Percentiles rank a stretch among this genome's conserved stretches.
phyloP scores from a whole-genome alignment of 164 flowering plant genomes.

The Protea cynaroides region DNA sequence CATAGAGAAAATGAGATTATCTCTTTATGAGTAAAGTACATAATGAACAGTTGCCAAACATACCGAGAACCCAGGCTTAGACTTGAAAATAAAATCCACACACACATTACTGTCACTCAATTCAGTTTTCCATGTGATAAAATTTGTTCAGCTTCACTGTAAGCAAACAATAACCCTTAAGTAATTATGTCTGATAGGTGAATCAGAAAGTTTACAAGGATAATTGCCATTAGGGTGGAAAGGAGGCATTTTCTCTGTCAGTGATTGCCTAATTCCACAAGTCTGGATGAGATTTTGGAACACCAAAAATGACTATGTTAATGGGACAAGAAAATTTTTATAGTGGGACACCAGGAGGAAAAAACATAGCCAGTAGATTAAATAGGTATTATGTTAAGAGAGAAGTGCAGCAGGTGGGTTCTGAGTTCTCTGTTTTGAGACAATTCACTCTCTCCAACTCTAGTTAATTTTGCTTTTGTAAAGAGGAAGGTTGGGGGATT shows the following conservation, averaged over 20 bases:
- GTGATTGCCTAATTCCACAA: no score
- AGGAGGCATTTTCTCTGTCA: background rate
- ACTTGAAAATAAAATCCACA: background rate
- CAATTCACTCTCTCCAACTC: no score
- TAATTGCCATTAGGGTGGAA: background rate
- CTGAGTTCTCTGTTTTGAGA: no score
- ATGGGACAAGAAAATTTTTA: no score
- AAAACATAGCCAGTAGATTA: no score
- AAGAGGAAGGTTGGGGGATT: no score
- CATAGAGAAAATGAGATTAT: background rate
- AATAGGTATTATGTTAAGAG: no score
- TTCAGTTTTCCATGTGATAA: background rate
- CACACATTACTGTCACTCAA: background rate
- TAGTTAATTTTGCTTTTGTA: no score
- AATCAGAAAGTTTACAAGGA: background rate
- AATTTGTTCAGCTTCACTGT: background rate
- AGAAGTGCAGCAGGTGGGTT: no score
- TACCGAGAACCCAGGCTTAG: background rate
- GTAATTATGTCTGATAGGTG: background rate
- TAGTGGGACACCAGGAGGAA: no score
- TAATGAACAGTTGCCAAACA: background rate
- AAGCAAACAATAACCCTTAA: background rate
- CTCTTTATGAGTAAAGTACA: background rate
- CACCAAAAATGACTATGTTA: no score
- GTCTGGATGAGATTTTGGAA: no score